Conservation (phyloP, 2,329 filamentous ascomycete genomes). For the Colletotrichum sp. region DNA sequence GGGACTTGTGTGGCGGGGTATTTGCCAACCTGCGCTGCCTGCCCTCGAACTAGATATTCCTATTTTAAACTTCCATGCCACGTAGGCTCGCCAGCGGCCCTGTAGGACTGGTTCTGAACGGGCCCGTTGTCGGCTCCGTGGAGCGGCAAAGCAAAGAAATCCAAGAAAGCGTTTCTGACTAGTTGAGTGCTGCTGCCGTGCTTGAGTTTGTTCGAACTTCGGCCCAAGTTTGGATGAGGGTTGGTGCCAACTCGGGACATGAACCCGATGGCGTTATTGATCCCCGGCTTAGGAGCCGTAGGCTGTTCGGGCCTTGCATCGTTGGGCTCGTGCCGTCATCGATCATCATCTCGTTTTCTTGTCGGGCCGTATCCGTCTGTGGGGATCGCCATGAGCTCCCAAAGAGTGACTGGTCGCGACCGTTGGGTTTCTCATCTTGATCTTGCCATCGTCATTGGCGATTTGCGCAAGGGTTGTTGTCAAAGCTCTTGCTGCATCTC, state of each 20-base stretch:
- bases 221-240: background rate
- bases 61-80: background rate
- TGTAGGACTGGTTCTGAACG: background rate
- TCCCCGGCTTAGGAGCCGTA: background rate
- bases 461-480: background rate
- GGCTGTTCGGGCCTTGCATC: background rate
- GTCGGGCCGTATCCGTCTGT: background rate
- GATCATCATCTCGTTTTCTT: background rate
- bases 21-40: background rate
- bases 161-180: background rate
- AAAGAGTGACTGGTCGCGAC: background rate
- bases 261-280: background rate
- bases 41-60: background rate
- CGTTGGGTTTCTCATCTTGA: background rate
- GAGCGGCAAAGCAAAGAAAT: background rate
- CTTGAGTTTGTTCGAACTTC: background rate
- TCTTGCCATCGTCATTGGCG: background rate
- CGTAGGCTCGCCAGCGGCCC: background rate
- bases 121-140: background rate
- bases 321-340: background rate
- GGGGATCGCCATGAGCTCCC: background rate
- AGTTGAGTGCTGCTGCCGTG: background rate
- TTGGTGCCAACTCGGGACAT: background rate
- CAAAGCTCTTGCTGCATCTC: background rate
- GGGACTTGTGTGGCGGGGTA: background rate